Percentiles rank a stretch among this genome's conserved stretches.
phyloP scores from a whole-genome alignment of 176 grass and related monocot species.

The Phoenix roebelenii region DNA sequence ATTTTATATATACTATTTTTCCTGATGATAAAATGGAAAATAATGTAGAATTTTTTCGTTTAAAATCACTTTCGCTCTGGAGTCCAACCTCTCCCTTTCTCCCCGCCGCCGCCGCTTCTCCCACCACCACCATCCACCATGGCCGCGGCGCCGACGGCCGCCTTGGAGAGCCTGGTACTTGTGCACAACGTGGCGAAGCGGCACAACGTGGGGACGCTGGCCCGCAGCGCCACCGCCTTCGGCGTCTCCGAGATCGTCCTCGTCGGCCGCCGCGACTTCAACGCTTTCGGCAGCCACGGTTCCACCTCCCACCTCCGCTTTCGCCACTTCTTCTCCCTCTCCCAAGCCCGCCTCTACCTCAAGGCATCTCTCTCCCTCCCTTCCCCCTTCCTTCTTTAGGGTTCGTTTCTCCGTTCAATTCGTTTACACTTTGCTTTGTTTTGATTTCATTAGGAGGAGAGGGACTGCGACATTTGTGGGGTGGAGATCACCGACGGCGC shows the following conservation, averaged over 20 bases:
- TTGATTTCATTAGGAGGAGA: conserved; percentile 36
- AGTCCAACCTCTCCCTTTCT: neutral
- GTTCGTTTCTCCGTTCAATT: neutral
- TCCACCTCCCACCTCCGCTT: conserved; percentile 75
- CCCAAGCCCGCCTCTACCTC: conserved; percentile 52
- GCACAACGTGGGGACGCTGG: conserved; percentile 83
- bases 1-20: too few species aligned
- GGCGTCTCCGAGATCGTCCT: conserved; percentile 74
- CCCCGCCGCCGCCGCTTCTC: conserved; percentile 14
- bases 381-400: neutral
- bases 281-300: conserved; percentile 79
- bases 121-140: neutral
- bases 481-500: conserved; percentile 77
- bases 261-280: conserved; percentile 77
- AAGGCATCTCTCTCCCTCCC: conserved; percentile 22
- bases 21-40: too few species aligned
- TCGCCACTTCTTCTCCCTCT: conserved; percentile 56
- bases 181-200: conserved; percentile 86
- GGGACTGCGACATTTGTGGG: conserved; percentile 69
- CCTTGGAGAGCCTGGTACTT: conserved; percentile 49
- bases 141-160: neutral
- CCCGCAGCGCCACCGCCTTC: conserved; percentile 69
- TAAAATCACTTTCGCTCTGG: too few species aligned
- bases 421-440: neutral
- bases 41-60: too few species aligned